Evolutionary conservation across 768 basidiomycete species (phyloP).

Genomic region (Hemileccinum rubropunctum): DNA sequence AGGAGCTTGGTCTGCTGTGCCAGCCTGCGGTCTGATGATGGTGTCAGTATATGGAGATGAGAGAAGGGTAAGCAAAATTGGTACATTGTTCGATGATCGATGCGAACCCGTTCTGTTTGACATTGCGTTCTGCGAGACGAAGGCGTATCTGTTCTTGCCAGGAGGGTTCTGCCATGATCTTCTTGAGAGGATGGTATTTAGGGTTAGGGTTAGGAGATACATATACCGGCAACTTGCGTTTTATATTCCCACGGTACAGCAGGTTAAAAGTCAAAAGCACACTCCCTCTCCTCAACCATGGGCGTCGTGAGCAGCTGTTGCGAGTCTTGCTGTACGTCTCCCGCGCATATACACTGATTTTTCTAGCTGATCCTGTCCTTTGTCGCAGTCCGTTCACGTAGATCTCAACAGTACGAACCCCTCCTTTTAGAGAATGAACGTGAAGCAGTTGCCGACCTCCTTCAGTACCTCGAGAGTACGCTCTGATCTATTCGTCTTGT

Average conservation of each 20-base stretch:
- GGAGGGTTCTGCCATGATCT: conserved; percentile 68
- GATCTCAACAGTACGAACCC: conserved; percentile 85
- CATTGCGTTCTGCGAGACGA: conserved; percentile 81
- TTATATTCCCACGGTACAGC: conserved; percentile 21
- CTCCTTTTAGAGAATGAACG: conserved; percentile 89
- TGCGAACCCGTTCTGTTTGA: conserved; percentile 74
- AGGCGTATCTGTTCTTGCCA: conserved; percentile 84
- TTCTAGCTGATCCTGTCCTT: conserved; percentile 19
- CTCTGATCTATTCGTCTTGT: conserved; percentile 4
- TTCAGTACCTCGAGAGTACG: conserved; percentile 97
- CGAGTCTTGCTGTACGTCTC: conserved; percentile 71
- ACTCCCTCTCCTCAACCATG: conserved; percentile 40
- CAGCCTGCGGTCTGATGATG: conserved; percentile 75
- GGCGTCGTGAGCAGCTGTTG: conserved; percentile 80
- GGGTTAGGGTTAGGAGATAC: conserved; percentile 25
- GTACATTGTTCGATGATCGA: conserved; percentile 91
- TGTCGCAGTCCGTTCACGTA: conserved; percentile 68
- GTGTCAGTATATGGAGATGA: conserved; percentile 11
- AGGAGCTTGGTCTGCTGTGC: conserved; percentile 90
- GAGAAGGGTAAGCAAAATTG: conserved; percentile 23
- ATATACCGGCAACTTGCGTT: conserved; percentile 20
- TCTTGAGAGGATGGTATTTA: conserved; percentile 1
- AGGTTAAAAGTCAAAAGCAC: conserved; percentile 1
- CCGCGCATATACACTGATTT: conserved; percentile 6
- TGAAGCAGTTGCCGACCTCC: conserved; percentile 95